Evolutionary conservation across 306 rosid species (phyloP).

Genomic region (Rubus parviflorus): DNA sequence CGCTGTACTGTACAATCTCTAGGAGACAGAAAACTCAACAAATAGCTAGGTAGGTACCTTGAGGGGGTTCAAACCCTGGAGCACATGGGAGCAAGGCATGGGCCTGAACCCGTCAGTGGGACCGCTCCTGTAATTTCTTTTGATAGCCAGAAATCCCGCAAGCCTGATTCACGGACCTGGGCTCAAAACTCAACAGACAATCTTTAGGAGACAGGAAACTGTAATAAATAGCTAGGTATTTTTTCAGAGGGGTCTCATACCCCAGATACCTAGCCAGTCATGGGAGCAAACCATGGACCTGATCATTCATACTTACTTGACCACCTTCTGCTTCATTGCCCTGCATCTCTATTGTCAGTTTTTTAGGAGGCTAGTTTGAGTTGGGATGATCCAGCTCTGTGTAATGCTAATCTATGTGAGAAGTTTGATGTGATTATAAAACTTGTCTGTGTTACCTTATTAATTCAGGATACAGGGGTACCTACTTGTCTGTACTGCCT

Average conservation of each 20-base stretch:
- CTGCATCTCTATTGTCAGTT: not conserved
- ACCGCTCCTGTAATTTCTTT: not conserved
- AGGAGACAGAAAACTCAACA: not conserved
- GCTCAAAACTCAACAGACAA: not conserved
- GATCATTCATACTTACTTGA: not conserved
- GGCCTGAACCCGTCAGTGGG: not conserved
- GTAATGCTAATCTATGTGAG: not conserved
- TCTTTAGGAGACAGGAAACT: too few species aligned
- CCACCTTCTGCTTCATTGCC: not conserved
- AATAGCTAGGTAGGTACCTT: not conserved
- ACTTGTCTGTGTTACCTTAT: not conserved
- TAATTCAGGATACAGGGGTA: not conserved
- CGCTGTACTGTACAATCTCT: not conserved
- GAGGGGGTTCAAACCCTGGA: not conserved
- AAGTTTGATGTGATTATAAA: too few species aligned
- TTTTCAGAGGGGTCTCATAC: too few species aligned
- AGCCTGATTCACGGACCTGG: not conserved
- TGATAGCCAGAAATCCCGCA: not conserved
- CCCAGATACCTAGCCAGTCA: too few species aligned
- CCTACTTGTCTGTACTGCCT: not conserved
- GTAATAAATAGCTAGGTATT: not conserved
- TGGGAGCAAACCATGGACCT: not conserved
- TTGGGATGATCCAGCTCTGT: not conserved
- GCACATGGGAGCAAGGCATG: not conserved
- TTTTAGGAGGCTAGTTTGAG: not conserved